A percentile compares a stretch with the other conserved stretches of the same genome.
Evolutionary conservation across 306 rosid genomes (phyloP).

Genomic region (Prunus mongolica): DNA sequence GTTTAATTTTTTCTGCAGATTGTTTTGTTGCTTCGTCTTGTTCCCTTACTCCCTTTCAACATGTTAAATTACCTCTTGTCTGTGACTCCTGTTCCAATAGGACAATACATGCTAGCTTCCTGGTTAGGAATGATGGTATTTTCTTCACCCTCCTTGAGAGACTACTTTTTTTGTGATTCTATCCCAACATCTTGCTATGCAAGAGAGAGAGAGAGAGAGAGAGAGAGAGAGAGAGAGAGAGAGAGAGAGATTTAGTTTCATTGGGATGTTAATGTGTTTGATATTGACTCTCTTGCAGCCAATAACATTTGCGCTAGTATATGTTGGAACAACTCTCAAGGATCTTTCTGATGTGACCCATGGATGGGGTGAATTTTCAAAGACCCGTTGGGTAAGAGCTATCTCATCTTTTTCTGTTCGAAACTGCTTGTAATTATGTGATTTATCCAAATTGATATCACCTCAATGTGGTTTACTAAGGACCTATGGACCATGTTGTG

Average conservation of each 20-base stretch:
- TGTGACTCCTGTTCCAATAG: conserved; percentile 84
- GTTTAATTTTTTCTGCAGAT: conserved; percentile 48
- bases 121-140: conserved; percentile 99
- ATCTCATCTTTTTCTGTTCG: conserved; percentile 1
- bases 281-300: conserved; percentile 58
- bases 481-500: neutral
- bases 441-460: neutral
- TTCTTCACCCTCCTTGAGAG: conserved; percentile 33
- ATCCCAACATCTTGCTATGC: neutral
- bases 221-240: too few species aligned
- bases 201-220: too few species aligned
- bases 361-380: conserved; percentile 86
- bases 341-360: conserved; percentile 96
- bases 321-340: conserved; percentile 90
- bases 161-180: conserved; percentile 2
- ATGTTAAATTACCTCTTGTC: conserved; percentile 86
- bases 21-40: conserved; percentile 87
- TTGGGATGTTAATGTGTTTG: conserved; percentile 13
- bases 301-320: conserved; percentile 79
- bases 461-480: neutral
- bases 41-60: conserved; percentile 91
- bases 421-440: neutral
- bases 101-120: conserved; percentile 86
- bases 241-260: conserved; percentile 5
- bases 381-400: conserved; percentile 78